A percentile compares a stretch with the other conserved stretches of the same genome.
phyloP scores from a whole-genome alignment of 352 stramenopile genomes.

The Globisporangium emineosum region DNA sequence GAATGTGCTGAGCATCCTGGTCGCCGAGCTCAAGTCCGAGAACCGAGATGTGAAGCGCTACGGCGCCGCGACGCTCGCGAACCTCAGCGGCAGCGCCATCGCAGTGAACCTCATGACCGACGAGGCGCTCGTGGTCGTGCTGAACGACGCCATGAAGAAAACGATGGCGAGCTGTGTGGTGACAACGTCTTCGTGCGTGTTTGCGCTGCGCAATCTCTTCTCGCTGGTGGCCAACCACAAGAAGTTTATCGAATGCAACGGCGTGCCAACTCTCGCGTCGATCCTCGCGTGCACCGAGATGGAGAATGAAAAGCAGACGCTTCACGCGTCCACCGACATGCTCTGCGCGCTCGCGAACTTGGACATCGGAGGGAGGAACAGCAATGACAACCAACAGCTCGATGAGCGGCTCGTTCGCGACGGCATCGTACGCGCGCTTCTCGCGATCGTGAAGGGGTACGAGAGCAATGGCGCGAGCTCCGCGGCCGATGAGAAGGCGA shows the following conservation, averaged over 20 bases:
- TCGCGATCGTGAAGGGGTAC: conserved; percentile 50
- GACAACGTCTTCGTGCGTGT: conserved; percentile 57
- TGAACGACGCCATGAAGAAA: conserved; percentile 73
- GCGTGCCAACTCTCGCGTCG: conserved; percentile 59
- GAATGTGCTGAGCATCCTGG: conserved; percentile 63
- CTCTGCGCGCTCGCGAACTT: conserved; percentile 64
- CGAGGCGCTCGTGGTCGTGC: conserved; percentile 33
- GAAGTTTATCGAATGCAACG: conserved; percentile 58
- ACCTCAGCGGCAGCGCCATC: conserved; percentile 47
- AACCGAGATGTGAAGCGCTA: conserved; percentile 66
- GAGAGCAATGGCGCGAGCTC: conserved; percentile 20
- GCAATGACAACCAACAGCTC: conserved; percentile 23
- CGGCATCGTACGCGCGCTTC: conserved; percentile 63
- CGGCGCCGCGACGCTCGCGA: conserved; percentile 57
- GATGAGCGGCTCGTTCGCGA: conserved; percentile 73
- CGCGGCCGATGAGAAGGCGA: conserved; percentile 26
- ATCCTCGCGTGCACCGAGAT: conserved; percentile 51
- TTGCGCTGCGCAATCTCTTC: conserved; percentile 74
- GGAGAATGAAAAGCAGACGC: conserved; percentile 39
- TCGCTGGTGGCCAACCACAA: conserved; percentile 50
- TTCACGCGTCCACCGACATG: conserved; percentile 59
- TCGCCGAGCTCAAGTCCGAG: conserved; percentile 63
- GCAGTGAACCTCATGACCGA: conserved; percentile 67
- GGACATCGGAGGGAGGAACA: conserved; percentile 10
- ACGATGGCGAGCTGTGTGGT: conserved; percentile 51